Percentiles rank a stretch among this genome's conserved stretches.
Evolutionary conservation across 2,329 filamentous ascomycete genomes (phyloP).

Genomic region (Achaetomium macrosporum): DNA sequence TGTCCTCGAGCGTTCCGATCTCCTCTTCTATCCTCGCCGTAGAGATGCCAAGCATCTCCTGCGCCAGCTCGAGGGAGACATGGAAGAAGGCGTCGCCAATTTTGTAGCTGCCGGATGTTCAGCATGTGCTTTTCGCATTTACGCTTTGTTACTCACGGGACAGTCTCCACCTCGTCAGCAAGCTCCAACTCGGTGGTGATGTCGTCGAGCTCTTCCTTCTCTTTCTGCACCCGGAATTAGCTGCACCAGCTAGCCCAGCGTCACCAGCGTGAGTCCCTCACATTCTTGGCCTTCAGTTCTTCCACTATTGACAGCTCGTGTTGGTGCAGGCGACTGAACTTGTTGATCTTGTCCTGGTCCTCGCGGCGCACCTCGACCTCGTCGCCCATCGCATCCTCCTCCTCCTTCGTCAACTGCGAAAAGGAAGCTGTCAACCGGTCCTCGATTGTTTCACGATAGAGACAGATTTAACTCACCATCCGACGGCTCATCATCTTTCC

Average conservation of each 20-base stretch:
- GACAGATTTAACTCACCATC: conserved; percentile 3
- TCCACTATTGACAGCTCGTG: conserved; percentile 74
- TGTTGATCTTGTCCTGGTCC: conserved; percentile 98
- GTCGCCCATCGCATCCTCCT: conserved; percentile 71
- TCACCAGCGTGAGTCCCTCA: conserved; percentile 30
- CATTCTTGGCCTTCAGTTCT: conserved; percentile 72
- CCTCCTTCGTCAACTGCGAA: conserved; percentile 80
- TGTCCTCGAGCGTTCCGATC: conserved; percentile 69
- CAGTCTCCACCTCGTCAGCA: conserved; percentile 87
- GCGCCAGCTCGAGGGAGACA: conserved; percentile 74
- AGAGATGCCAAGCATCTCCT: conserved; percentile 71
- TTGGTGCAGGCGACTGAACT: conserved; percentile 90
- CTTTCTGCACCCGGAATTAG: conserved; percentile 59
- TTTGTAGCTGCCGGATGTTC: conserved; percentile 65
- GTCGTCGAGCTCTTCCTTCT: conserved; percentile 96
- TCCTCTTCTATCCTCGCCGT: conserved; percentile 71
- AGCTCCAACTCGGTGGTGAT: conserved; percentile 86
- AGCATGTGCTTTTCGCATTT: conserved; percentile 1
- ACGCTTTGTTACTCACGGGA: conserved; percentile 60
- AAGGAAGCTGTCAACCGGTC: not conserved
- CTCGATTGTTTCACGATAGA: not conserved
- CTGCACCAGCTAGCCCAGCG: not conserved
- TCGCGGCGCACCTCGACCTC: conserved; percentile 93
- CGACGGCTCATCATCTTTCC: conserved; percentile 16
- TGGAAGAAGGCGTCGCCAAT: conserved; percentile 95